These are phyloP conservation scores for Fusarium setosum DNA, from an alignment of 2,329 filamentous ascomycete species.

Conservation along the genomic window DNA sequence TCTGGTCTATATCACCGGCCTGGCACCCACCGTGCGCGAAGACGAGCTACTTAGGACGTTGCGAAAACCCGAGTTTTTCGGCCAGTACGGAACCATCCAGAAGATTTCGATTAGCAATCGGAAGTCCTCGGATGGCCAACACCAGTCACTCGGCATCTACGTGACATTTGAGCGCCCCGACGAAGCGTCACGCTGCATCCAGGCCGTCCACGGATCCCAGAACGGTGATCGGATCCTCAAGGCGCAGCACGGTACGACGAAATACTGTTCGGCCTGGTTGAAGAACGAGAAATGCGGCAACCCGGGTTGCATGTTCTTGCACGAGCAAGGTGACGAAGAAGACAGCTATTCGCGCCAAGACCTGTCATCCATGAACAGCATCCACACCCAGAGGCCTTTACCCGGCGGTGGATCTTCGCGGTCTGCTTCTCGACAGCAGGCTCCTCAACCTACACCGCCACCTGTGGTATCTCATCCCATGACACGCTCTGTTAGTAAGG, in stretches of 20 bases:
- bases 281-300: constrained; percentile 96
- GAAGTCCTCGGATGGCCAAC: constrained; percentile 79
- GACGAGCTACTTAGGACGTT: constrained; percentile 92
- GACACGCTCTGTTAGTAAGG: constrained; percentile 81
- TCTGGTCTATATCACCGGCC: constrained; percentile 95
- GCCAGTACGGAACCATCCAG: constrained; percentile 97
- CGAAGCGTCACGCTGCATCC: constrained; percentile 90
- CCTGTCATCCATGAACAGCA: constrained; percentile 92
- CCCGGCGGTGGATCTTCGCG: constrained; percentile 64
- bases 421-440: constrained; percentile 64
- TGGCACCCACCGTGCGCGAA: constrained; percentile 91
- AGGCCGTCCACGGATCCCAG: constrained; percentile 89
- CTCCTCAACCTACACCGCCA: constrained; percentile 50
- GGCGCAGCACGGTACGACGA: constrained; percentile 88
- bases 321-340: constrained; percentile 97
- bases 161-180: constrained; percentile 96
- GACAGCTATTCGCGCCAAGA: constrained; percentile 97
- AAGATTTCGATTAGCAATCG: constrained; percentile 99
- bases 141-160: constrained; percentile 94
- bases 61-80: constrained; percentile 92
- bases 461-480: constrained; percentile 69
- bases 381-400: constrained; percentile 80
- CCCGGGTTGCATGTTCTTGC: constrained; percentile 96
- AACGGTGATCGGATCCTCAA: constrained; percentile 90
- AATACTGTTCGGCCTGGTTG: constrained; percentile 97